Conservation (phyloP, 345 rosid species). For the Salix dunnii region DNA sequence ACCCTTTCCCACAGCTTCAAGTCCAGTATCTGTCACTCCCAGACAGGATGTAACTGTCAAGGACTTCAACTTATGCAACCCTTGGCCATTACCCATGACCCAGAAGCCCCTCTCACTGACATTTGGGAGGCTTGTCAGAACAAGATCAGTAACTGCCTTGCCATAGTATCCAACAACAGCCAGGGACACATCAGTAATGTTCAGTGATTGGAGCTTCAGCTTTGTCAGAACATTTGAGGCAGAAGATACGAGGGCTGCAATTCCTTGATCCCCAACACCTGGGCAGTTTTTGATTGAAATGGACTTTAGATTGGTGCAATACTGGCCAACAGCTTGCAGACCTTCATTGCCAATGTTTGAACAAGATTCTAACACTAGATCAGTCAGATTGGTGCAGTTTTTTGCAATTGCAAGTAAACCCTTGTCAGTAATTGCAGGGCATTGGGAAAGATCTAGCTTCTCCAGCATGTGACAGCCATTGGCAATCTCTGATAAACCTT, state of each 20-base stretch:
- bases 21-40: constrained; percentile 71
- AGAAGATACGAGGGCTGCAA: constrained; percentile 54
- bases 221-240: constrained; percentile 45
- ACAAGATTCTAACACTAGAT: constrained; percentile 73
- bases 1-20: constrained; percentile 74
- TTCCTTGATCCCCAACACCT: constrained; percentile 84
- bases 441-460: constrained; percentile 73
- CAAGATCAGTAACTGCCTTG: constrained; percentile 58
- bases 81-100: constrained; percentile 91
- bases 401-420: constrained; percentile 62
- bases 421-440: constrained; percentile 60
- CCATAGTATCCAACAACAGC: constrained; percentile 93
- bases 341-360: constrained; percentile 72
- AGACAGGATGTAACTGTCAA: constrained; percentile 57
- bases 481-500: constrained; percentile 69
- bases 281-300: constrained; percentile 71
- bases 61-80: constrained; percentile 72
- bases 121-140: constrained; percentile 52
- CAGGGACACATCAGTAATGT: constrained; percentile 71
- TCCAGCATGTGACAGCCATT: constrained; percentile 65
- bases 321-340: constrained; percentile 56
- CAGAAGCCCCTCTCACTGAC: constrained; percentile 88
- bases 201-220: constrained; percentile 73
- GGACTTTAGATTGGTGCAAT: constrained; percentile 65
- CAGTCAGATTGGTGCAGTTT: constrained; percentile 66